Conservation (phyloP, 2,329 filamentous ascomycete genomes). For the Paraphaeosphaeria sporulosa region DNA sequence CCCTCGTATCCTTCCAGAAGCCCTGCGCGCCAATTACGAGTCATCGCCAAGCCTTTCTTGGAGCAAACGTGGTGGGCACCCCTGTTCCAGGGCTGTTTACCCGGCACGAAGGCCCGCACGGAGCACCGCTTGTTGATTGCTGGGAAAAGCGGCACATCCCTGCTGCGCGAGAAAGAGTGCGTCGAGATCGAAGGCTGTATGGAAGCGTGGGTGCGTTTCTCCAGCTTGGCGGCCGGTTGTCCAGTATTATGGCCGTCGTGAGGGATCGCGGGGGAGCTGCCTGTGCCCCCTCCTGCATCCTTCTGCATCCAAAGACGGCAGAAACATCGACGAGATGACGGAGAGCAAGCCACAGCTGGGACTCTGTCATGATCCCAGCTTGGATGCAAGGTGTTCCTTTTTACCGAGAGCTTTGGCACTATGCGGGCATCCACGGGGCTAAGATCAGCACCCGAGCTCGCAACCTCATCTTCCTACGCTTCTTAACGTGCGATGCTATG, state of each 20-base stretch:
- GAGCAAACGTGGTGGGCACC: slow-evolving; percentile 20
- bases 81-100: slow-evolving; percentile 32
- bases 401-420: not conserved
- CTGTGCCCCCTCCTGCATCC: not conserved
- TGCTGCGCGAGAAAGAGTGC: not conserved
- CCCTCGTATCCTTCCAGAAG: slow-evolving; percentile 9
- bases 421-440: not conserved
- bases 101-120: slow-evolving; percentile 40
- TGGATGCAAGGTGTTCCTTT: not conserved
- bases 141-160: slow-evolving; percentile 9
- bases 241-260: not conserved
- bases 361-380: not conserved
- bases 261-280: not conserved
- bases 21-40: slow-evolving; percentile 29
- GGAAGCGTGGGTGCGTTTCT: slow-evolving; percentile 11
- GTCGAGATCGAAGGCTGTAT: not conserved
- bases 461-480: not conserved
- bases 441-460: slow-evolving; percentile 2
- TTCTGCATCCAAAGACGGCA: not conserved
- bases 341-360: not conserved
- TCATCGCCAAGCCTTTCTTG: slow-evolving; percentile 12
- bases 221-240: slow-evolving; percentile 8
- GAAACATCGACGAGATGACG: not conserved
- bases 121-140: slow-evolving; percentile 30
- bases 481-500: slow-evolving; percentile 1